Evolutionary conservation across 306 rosid species (phyloP).

Genomic region (Medicago ruthenica): DNA sequence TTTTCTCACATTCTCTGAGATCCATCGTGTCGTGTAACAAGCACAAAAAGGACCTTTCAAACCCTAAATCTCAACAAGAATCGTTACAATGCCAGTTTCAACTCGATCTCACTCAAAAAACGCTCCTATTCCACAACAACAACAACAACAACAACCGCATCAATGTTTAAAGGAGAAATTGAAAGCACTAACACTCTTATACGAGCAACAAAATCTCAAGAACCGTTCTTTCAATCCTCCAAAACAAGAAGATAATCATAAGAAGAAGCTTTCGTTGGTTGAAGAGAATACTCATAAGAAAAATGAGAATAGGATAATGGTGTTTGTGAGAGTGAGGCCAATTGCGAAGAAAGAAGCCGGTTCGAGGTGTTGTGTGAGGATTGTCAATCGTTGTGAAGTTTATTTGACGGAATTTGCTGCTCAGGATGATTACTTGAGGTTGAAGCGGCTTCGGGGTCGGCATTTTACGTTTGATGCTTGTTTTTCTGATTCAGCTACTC

Average conservation of each 20-base stretch:
- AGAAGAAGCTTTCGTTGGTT: constrained; percentile 58
- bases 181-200: constrained; percentile 69
- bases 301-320: constrained; percentile 64
- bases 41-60: neutral
- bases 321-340: constrained; percentile 89
- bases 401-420: constrained; percentile 74
- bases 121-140: constrained; percentile 29
- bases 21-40: neutral
- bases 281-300: constrained; percentile 34
- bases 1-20: neutral
- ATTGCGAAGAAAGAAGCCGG: constrained; percentile 81
- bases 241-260: constrained; percentile 41
- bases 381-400: constrained; percentile 69
- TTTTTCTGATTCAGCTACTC: constrained; percentile 71
- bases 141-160: constrained; percentile 49
- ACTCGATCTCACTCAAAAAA: constrained; percentile 61
- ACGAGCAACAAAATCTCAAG: constrained; percentile 69
- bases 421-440: constrained; percentile 76
- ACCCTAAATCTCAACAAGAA: constrained; percentile 10
- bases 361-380: constrained; percentile 70
- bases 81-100: constrained; percentile 70
- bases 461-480: constrained; percentile 82
- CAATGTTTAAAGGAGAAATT: constrained; percentile 80
- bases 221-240: constrained; percentile 45
- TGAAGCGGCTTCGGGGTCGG: constrained; percentile 78